These are phyloP conservation scores for Perilla frutescens DNA, from an alignment of 257 asterid genomes.

Conservation along the genomic window DNA sequence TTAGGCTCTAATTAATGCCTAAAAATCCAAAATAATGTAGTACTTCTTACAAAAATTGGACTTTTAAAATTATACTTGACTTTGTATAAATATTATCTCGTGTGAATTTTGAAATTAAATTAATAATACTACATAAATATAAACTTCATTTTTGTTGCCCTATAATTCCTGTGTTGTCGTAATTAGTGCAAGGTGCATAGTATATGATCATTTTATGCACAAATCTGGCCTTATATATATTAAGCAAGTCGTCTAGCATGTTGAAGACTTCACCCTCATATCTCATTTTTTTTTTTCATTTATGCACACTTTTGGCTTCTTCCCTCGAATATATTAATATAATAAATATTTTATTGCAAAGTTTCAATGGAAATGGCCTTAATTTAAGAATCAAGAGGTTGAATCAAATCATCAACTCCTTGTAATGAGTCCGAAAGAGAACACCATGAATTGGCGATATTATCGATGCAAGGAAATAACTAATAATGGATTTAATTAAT, in stretches of 20 bases:
- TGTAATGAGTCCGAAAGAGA: not conserved
- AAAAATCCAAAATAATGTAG: too few relatives aligned
- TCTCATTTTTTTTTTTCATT: not conserved
- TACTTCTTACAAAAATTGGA: too few relatives aligned
- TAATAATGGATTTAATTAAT: too few relatives aligned
- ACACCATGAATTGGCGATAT: not conserved
- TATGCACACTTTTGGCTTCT: not conserved
- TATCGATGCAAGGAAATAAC: not conserved
- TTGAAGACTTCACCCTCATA: not conserved
- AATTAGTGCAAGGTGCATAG: not conserved
- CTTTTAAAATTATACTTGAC: too few relatives aligned
- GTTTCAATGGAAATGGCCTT: not conserved
- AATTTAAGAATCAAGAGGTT: not conserved
- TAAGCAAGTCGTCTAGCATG: not conserved
- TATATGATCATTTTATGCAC: not conserved
- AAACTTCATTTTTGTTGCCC: too few relatives aligned
- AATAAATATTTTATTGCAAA: not conserved
- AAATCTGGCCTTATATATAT: not conserved
- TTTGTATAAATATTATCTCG: too few relatives aligned
- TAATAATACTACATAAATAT: too few relatives aligned
- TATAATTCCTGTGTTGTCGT: too few relatives aligned
- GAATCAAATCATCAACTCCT: not conserved
- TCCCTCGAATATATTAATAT: not conserved
- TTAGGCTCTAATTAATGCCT: too few relatives aligned
- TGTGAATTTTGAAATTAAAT: too few relatives aligned